Base-by-base conservation (phyloP, 352 stramenopile species). In the Globisporangium cylindrosporum region DNA sequence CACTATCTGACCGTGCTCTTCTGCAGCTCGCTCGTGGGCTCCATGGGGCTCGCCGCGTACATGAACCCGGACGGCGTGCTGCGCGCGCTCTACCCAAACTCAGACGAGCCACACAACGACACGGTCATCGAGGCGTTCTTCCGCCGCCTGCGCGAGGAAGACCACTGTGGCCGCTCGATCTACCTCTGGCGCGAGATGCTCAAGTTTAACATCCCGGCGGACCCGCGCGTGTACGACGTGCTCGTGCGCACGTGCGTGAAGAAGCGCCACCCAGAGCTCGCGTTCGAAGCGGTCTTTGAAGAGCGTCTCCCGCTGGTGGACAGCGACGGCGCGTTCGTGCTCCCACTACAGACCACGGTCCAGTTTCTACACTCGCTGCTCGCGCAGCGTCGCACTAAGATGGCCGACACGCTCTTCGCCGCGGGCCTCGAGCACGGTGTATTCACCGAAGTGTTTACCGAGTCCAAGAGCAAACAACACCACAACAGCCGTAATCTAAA, bases 181-280 rank as follows among this genome's bases (percentile, higher is more conserved):
- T 94, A 93, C 73, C 74, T 95, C 34, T 95, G 88, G 88, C 81
- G 83, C 34, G 88, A 95, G 66, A 93, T 95, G 81, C 75, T 86
- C 53, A 91, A 91, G 67, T 82, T 81, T 49, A 81, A 76, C 38
- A 76, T 94, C 27, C 66, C 77, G n/a, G 74, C 84, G 1, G 88
- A 95, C 64, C 74, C 79, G 54, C 85, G 79, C 24, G 82, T 93
- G 32, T 92, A 88, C 59, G 88, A 95, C 62, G 80, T 95, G 43
- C 67, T 95, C 41, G 84, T 94, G 43, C 84, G 88, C 66, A 93
- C 81, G 27, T 94, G 88, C 60, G 82, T 95, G 15, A 84, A 86
- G 65, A 95, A 95, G 69, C 88, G 88, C 22, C 86, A 95, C 65
- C 88, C 88, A 0, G 86, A 94, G 53, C 74, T 94, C 10, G 86